Evolutionary conservation across 2,329 filamentous ascomycete species (phyloP), one percentile per base, ranked within the genome.

Genomic region (Penicillium italicum): DNA sequence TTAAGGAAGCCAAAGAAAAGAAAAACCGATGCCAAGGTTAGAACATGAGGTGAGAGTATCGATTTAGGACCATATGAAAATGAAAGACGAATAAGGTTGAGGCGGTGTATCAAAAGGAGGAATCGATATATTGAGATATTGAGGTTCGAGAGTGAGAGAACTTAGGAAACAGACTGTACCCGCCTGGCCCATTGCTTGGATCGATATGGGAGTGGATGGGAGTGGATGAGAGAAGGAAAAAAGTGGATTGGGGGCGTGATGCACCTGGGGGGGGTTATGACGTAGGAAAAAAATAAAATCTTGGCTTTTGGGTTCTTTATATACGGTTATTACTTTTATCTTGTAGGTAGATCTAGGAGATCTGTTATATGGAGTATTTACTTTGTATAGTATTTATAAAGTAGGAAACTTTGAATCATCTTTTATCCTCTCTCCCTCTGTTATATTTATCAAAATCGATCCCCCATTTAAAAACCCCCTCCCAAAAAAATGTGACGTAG

Each of bases 231-330:
- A 45, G 36, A 41, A 41, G 43, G 40, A 40, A 60, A 60, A 58
- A 59, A 64, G 60, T 64, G 63, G 62, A 60, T 38, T 63, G 50
- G 36, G 50, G 36, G 30, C 44, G 50, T 48, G 64, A 64, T 65
- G 63, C 58, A 55, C 63, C 55, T n/a, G n/a, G 64, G 65, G 64
- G 61, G 62, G 58, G 52, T 53, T 64, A 72, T 72, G 69, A 72
- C 69, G 69, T 72, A 69, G 61, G 63, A 20, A 42, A 45, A 26
- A 28, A 28, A 56, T 38, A 41, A 56, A 59, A 57, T 48, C 50
- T 33, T 50, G 44, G 40, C 30, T n/a, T 20, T 30, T 24, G n/a
- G n/a, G 24, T n/a, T 6, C 10, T 14, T 41, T 41, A 26, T 41
- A 41, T 9, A 20, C n/a, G n/a, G 11, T 30, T 44, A 42, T 28